Percentiles rank a stretch among this genome's conserved stretches.
phyloP scores from a whole-genome alignment of 805 yeast genomes.

The Ogataea polymorpha region DNA sequence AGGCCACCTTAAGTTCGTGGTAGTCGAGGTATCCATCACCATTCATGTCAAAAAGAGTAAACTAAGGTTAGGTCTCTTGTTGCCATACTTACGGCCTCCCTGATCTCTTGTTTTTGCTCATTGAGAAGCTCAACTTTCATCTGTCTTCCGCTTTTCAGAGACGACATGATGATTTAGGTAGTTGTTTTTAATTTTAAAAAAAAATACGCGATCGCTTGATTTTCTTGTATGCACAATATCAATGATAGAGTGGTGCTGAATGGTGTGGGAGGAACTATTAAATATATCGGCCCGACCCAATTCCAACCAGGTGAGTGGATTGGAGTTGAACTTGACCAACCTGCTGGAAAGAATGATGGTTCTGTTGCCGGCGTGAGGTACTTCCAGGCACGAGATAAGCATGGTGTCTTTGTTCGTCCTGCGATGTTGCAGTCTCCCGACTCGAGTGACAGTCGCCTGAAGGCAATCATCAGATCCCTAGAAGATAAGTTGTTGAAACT shows the following conservation, averaged over 20 bases:
- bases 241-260: constrained; percentile 35
- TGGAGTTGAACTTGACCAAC: constrained; percentile 42
- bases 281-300: constrained; percentile 50
- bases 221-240: constrained; percentile 3
- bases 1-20: constrained; percentile 91
- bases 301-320: constrained; percentile 62
- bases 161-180: constrained; percentile 8
- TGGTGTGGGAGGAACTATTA: constrained; percentile 43
- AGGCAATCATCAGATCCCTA: constrained; percentile 19
- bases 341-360: constrained; percentile 49
- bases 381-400: constrained; percentile 34
- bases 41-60: constrained; percentile 87
- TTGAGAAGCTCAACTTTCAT: constrained; percentile 67
- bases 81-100: constrained; percentile 63
- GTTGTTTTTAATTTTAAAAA: background rate
- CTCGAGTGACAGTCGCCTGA: background rate
- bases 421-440: constrained; percentile 19
- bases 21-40: constrained; percentile 86
- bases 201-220: constrained; percentile 4
- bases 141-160: constrained; percentile 32
- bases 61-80: constrained; percentile 30
- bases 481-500: constrained; percentile 43
- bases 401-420: constrained; percentile 52
- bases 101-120: constrained; percentile 86
- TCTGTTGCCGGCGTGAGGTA: constrained; percentile 42